Base-by-base conservation (phyloP, 164 flowering plant genomes). In the Sextonia rubra region DNA sequence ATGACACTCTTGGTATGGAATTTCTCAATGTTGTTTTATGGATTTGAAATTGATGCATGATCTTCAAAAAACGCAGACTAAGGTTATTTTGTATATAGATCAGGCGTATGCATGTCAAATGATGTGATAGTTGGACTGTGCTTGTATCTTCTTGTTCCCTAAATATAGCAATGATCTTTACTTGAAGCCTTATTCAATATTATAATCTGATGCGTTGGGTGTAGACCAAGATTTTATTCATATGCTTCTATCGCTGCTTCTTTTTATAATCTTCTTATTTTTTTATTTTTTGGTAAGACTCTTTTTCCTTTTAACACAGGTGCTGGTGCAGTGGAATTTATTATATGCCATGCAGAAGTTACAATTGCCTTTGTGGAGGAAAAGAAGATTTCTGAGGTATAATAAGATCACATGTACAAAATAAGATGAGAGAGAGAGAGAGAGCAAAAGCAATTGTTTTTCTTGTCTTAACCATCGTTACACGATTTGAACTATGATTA, bases 301-400 rank as follows among this genome's bases (percentile, higher is more conserved):
- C 30, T 7, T 32, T 68, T 37, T 37, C 44, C 52, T 69, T 56
- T 81, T 69, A 69, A 60, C 77, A 47, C 80, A 96, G 99, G 98
- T 77, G 94, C 98, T 78, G 94, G 90, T 73, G 99, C 99, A n/a
- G 90, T 96, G 71, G 96, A 96, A 73, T 96, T 86, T 71, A 85
- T 96, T 60, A 82, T 96, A 73, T 81, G 86, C 76, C 98, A 96
- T 82, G 89, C 98, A 24, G 98, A 91, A 71, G 82, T 96, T 71
- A 89, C 98, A 71, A 79, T 96, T 73, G 92, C 80, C 74, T 93
- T 96, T 80, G 86, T 80, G 3, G 98, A 96, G 79, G 97, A 91
- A 78, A 89, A 83, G 60, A 96, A 91, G 84, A 83, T 93, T 77
- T 69, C 86, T 69, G 98, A 93, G 98, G 98, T 93, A 82, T 60